A percentile compares a stretch with the other conserved stretches of the same genome.
Conservation (phyloP, 768 basidiomycete species). For the Kwoniella europaea region DNA sequence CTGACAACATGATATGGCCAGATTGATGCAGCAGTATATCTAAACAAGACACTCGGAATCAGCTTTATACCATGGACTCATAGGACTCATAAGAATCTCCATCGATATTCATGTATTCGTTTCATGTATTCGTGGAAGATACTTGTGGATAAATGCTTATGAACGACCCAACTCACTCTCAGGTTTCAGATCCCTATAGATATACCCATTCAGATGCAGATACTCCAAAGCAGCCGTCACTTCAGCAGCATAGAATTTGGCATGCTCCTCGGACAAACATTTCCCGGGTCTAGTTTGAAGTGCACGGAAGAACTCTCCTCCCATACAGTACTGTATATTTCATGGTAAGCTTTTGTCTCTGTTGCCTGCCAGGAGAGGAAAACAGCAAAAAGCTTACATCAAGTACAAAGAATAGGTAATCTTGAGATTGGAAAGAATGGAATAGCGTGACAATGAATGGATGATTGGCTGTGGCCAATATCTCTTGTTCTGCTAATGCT, state of each 20-base stretch:
- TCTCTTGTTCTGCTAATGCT: slow-evolving; percentile 97
- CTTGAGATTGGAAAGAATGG: slow-evolving; percentile 98
- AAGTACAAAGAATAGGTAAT: slow-evolving; percentile 83
- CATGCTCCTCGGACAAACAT: slow-evolving; percentile 91
- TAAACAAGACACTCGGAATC: slow-evolving; percentile 55
- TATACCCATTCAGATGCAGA: slow-evolving; percentile 98
- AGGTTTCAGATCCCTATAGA: slow-evolving; percentile 98
- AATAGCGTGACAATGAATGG: slow-evolving; percentile 99
- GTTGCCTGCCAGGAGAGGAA: background rate
- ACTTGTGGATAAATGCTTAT: too few species aligned
- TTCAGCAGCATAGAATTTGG: slow-evolving; percentile 97
- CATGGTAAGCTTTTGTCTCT: background rate
- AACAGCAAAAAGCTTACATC: slow-evolving; percentile 32
- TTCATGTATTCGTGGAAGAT: too few species aligned
- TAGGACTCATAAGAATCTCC: too few species aligned
- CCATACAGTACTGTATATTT: slow-evolving; percentile 85
- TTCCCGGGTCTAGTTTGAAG: slow-evolving; percentile 95
- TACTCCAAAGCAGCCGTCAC: slow-evolving; percentile 97
- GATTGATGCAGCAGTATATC: slow-evolving; percentile 97
- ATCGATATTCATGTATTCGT: too few species aligned
- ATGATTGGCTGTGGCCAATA: slow-evolving; percentile 96
- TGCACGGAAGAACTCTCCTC: slow-evolving; percentile 98
- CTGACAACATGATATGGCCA: slow-evolving; percentile 98
- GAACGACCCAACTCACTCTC: slow-evolving; percentile 75
- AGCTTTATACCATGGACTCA: too few species aligned